These are phyloP conservation scores for Colletotrichum euphorbiae DNA, from an alignment of 2,329 filamentous ascomycete species.

Conservation along the genomic window DNA sequence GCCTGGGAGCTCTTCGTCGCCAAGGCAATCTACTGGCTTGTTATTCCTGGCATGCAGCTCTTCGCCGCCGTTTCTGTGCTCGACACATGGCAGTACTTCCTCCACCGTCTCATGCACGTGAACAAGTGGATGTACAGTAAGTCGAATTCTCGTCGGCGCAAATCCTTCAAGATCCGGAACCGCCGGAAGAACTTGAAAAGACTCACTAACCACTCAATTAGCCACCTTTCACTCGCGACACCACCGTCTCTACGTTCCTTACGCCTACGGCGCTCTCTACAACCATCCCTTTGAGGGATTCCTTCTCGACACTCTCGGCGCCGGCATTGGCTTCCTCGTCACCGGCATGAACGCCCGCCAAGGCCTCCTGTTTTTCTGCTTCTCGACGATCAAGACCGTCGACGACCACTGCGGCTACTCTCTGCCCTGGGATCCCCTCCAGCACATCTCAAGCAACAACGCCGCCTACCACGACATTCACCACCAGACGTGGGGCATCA, in stretches of 20 bases:
- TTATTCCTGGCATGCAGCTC: conserved; percentile 84
- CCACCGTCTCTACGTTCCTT: conserved; percentile 96
- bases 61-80: conserved; percentile 78
- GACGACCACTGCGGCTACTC: conserved; percentile 97
- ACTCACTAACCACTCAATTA: conserved; percentile 49
- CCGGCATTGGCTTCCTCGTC: conserved; percentile 84
- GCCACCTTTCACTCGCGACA: conserved; percentile 93
- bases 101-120: conserved; percentile 95
- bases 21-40: conserved; percentile 81
- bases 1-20: conserved; percentile 83
- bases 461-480: conserved; percentile 98
- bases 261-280: conserved; percentile 96
- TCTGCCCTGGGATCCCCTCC: conserved; percentile 95
- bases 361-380: conserved; percentile 88
- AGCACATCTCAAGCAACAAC: conserved; percentile 93
- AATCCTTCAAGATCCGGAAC: neutral
- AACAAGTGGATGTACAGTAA: conserved; percentile 97
- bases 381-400: conserved; percentile 93
- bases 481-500: conserved; percentile 99
- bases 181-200: neutral
- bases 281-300: conserved; percentile 97
- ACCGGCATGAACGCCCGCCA: conserved; percentile 87
- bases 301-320: conserved; percentile 89
- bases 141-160: conserved; percentile 58
- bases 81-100: conserved; percentile 98